Evolutionary conservation across 2,329 filamentous ascomycete genomes (phyloP), one percentile per base, ranked within the genome.

Genomic region (Pseudogymnoascus sp.): DNA sequence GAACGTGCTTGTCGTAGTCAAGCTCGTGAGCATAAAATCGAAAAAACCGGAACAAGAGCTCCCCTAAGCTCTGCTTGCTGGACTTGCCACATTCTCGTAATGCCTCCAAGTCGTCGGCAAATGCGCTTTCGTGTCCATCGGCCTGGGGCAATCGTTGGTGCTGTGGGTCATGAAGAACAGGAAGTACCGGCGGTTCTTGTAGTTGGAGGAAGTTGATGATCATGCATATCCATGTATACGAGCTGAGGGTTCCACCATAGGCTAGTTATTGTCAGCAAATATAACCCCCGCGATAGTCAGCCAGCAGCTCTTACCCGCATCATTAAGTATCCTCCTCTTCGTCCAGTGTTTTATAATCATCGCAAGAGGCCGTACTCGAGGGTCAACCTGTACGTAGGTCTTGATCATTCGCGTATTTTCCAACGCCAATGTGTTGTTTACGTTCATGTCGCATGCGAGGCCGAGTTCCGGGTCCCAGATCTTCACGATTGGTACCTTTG

Each of bases 301-400:
- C 8, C 23, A 62, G 53, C 5, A 36, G 16, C 36, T 34, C 89
- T 79, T 81, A 96, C 93, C 93, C 74, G 95, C 95, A 79, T 99
- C 95, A 73, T 99, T 99, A 69, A 99, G 82, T 70, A 96, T 89
- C 74, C 95, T 87, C 75, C 85, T 85, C 77, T 95, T 91, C 63
- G 95, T 96, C 95, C 95, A 99, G 78, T 97, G 85, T 76, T 99
- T 99, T 77, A 99, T 85, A 65, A 96, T 90, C 91, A 99, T 97
- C 14, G 95, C 93, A 69, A 99, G 79, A 50, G 90, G 92, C 46
- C 95, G 87, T 63, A 99, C 91, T 66, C 95, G 87, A 40, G 92
- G 86, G 75, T 99, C 95, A 64, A 96, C 89, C 72, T 96, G 88
- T 66, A 99, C 91, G 76, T 99, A 99, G 0, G 92, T 96, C 73